These are phyloP conservation scores for Phytopythium vexans DNA, from an alignment of 352 stramenopile species.

Conservation along the genomic window DNA sequence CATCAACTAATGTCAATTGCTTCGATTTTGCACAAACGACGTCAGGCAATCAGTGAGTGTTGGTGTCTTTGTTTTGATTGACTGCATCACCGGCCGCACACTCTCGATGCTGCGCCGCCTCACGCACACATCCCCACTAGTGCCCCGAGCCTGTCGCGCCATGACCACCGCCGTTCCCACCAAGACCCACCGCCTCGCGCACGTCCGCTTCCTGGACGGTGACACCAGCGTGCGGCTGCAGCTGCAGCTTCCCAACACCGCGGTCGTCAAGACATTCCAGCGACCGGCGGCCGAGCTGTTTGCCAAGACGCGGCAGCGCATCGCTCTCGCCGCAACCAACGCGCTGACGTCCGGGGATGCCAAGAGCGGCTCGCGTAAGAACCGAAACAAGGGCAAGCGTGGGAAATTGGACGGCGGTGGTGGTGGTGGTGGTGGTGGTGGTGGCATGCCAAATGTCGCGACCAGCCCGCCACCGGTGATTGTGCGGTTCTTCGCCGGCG, in stretches of 20 bases:
- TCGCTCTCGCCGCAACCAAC: conserved; percentile 46
- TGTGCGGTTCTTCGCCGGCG: conserved; percentile 42
- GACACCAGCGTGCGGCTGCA: conserved; percentile 50
- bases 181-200: conserved; percentile 24
- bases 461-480: not conserved
- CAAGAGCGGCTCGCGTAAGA: conserved; percentile 15
- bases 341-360: conserved; percentile 2
- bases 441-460: conserved; percentile 14
- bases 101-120: too few species aligned
- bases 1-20: too few species aligned
- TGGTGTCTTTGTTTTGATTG: too few species aligned
- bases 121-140: too few species aligned
- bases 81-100: too few species aligned
- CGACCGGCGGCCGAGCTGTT: conserved; percentile 34
- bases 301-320: conserved; percentile 50
- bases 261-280: conserved; percentile 42
- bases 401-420: not conserved
- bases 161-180: too few species aligned
- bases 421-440: too few species aligned
- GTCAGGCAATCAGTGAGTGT: too few species aligned
- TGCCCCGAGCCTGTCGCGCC: too few species aligned
- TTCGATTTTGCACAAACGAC: too few species aligned
- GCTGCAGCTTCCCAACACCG: conserved; percentile 40
- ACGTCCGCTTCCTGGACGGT: conserved; percentile 45
- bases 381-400: conserved; percentile 15